phyloP scores from a whole-genome alignment of 73 alveolate genomes.

The Urostyla sp. region DNA sequence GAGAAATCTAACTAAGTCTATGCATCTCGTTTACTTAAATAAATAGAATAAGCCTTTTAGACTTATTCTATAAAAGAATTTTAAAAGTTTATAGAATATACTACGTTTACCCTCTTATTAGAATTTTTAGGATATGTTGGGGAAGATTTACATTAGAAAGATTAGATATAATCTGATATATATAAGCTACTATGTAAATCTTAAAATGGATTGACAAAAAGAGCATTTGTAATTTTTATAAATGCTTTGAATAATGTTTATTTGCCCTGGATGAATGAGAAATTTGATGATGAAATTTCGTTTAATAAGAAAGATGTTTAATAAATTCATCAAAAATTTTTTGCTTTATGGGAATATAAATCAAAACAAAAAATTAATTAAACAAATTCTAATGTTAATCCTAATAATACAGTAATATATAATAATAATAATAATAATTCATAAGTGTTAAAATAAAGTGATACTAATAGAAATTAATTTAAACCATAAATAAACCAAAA shows the following conservation, averaged over 20 bases:
- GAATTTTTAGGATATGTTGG: conserved; percentile 22
- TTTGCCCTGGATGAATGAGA: conserved; percentile 25
- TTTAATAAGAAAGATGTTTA: neutral
- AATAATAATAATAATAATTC: too few species aligned
- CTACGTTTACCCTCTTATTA: neutral
- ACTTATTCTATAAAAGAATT: neutral
- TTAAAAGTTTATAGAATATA: neutral
- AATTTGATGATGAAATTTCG: neutral
- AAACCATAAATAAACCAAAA: conserved; percentile 41
- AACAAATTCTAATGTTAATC: neutral
- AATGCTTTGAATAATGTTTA: conserved; percentile 29
- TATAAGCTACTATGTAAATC: conserved; percentile 7
- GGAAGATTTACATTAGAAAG: neutral
- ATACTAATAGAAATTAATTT: neutral
- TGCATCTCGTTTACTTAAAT: conserved; percentile 45
- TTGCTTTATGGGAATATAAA: conserved; percentile 47
- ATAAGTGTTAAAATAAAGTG: neutral
- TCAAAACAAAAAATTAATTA: neutral
- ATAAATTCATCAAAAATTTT: conserved; percentile 26
- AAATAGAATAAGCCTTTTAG: conserved; percentile 41
- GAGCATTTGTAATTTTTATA: conserved; percentile 10
- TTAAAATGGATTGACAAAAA: conserved; percentile 11
- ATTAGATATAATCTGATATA: neutral
- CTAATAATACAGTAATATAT: neutral
- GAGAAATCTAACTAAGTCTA: conserved; percentile 37